phyloP scores from a whole-genome alignment of 1,139 yeast genomes.

The Pichia sp. region DNA sequence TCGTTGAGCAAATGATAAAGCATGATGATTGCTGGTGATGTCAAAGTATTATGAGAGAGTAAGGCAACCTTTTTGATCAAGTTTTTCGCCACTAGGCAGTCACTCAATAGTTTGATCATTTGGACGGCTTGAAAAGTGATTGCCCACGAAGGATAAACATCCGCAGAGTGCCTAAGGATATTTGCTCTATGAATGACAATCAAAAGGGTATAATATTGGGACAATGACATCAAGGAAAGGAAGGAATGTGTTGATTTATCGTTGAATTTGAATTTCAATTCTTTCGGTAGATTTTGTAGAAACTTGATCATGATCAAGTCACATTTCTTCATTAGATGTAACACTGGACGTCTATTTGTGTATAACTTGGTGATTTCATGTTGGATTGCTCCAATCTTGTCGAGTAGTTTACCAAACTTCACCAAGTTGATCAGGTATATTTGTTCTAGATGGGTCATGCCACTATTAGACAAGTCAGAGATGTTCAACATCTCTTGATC shows the following conservation, averaged over 20 bases:
- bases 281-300: slow-evolving; percentile 66
- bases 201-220: slow-evolving; percentile 69
- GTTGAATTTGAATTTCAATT: slow-evolving; percentile 57
- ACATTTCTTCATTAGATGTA: slow-evolving; percentile 51
- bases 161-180: slow-evolving; percentile 49
- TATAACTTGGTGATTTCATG: slow-evolving; percentile 38
- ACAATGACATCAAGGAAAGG: slow-evolving; percentile 58
- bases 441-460: slow-evolving; percentile 46
- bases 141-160: slow-evolving; percentile 75
- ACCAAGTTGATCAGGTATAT: slow-evolving; percentile 60
- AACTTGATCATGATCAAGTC: slow-evolving; percentile 79
- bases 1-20: slow-evolving; percentile 48
- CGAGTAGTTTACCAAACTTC: slow-evolving; percentile 69
- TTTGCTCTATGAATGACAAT: slow-evolving; percentile 71
- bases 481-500: slow-evolving; percentile 70
- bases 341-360: slow-evolving; percentile 12
- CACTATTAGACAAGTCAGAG: slow-evolving; percentile 55
- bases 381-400: slow-evolving; percentile 66
- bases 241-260: slow-evolving; percentile 50
- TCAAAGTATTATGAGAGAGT: slow-evolving; percentile 52
- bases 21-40: slow-evolving; percentile 68
- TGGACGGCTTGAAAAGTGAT: slow-evolving; percentile 83
- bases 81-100: slow-evolving; percentile 50
- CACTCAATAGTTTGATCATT: slow-evolving; percentile 66
- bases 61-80: slow-evolving; percentile 50